phyloP scores from a whole-genome alignment of 1,139 yeast species.

The Kodamaea plutei region DNA sequence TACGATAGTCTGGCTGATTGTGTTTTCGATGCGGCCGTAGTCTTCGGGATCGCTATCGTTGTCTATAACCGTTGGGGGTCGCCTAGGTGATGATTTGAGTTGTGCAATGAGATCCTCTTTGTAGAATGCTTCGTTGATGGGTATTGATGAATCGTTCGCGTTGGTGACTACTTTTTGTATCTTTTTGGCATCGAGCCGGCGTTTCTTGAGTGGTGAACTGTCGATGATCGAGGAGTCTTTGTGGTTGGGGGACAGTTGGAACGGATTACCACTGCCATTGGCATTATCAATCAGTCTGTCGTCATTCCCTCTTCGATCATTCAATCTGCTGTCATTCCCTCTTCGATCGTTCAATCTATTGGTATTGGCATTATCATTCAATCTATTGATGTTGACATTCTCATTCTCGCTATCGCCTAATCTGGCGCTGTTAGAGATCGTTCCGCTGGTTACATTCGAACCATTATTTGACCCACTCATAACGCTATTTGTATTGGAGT shows the following conservation, averaged over 20 bases:
- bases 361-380: too few species aligned
- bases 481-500: neutral
- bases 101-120: slow-evolving; percentile 25
- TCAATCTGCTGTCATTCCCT: too few species aligned
- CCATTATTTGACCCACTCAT: too few species aligned
- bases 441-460: too few species aligned
- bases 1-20: slow-evolving; percentile 19
- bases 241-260: slow-evolving; percentile 15
- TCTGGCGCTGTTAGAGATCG: too few species aligned
- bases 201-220: slow-evolving; percentile 17
- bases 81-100: slow-evolving; percentile 8
- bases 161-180: slow-evolving; percentile 22
- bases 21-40: slow-evolving; percentile 17
- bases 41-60: slow-evolving; percentile 25
- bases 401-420: too few species aligned
- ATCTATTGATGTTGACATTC: too few species aligned
- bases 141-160: slow-evolving; percentile 15
- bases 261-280: slow-evolving; percentile 7
- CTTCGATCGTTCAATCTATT: too few species aligned
- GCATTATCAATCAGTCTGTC: too few species aligned
- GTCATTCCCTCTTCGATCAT: too few species aligned
- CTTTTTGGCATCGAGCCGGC: slow-evolving; percentile 14
- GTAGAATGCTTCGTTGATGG: slow-evolving; percentile 21
- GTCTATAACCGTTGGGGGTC: slow-evolving; percentile 16
- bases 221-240: slow-evolving; percentile 4